These are phyloP conservation scores for Lactifluus echinatus DNA, from an alignment of 768 basidiomycete genomes.

Conservation along the genomic window DNA sequence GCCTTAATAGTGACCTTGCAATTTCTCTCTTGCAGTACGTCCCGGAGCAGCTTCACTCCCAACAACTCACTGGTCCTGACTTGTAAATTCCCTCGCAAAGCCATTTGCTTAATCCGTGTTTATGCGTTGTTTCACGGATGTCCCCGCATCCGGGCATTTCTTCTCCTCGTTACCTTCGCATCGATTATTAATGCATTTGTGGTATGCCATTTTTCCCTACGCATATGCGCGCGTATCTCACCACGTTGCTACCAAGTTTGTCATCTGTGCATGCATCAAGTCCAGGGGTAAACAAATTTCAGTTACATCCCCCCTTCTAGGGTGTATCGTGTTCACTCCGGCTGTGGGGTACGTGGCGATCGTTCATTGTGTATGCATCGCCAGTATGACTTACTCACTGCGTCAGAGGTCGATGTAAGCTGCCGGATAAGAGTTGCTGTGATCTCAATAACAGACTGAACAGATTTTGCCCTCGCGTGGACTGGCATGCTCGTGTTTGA, in stretches of 20 bases:
- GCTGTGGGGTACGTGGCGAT: too few species aligned
- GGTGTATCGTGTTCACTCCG: too few species aligned
- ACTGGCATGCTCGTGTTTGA: conserved; percentile 3
- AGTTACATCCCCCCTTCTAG: too few species aligned
- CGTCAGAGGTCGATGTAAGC: conserved; percentile 2
- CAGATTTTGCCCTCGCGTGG: conserved; percentile 7
- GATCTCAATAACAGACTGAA: background rate
- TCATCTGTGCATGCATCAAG: too few species aligned
- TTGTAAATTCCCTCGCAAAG: background rate
- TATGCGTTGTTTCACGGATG: background rate
- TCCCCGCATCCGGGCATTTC: background rate
- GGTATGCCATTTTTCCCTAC: background rate
- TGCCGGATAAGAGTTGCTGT: too few species aligned
- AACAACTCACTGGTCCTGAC: too few species aligned
- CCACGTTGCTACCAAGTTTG: background rate
- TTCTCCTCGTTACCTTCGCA: background rate
- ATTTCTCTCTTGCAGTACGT: background rate
- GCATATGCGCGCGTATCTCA: too few species aligned
- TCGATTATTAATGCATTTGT: background rate
- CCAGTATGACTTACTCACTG: background rate
- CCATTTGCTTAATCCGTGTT: background rate
- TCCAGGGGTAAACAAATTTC: too few species aligned
- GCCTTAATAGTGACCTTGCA: background rate
- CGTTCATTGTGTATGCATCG: too few species aligned
- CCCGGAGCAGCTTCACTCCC: background rate